Conservation (phyloP, 164 flowering plant species). For the Magnolia changhungtana region DNA sequence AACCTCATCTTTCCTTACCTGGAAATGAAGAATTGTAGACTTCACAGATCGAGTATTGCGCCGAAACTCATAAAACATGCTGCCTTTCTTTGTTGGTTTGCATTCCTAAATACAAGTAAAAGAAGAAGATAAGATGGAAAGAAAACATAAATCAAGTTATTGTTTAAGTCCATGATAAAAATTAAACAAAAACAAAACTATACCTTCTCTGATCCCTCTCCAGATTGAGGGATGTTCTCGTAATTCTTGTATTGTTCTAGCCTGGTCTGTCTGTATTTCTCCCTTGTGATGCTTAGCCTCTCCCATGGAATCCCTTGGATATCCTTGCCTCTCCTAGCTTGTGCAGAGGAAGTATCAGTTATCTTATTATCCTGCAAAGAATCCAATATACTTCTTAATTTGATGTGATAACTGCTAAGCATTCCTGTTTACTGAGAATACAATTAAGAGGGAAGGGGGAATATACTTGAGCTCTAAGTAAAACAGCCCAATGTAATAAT, state of each 20-base stretch:
- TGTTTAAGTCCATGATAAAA: not conserved
- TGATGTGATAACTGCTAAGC: not conserved
- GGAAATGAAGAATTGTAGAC: constrained; percentile 64
- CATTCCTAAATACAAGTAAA: constrained; percentile 38
- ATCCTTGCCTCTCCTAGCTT: constrained; percentile 75
- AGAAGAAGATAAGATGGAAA: not conserved
- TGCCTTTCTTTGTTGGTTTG: constrained; percentile 45
- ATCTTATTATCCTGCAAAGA: constrained; percentile 43
- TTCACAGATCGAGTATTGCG: constrained; percentile 58
- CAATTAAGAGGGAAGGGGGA: not conserved
- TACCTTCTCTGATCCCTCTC: constrained; percentile 72
- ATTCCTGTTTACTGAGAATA: not conserved
- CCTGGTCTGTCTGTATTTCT: constrained; percentile 71
- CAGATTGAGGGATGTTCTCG: constrained; percentile 76
- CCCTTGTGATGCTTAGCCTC: constrained; percentile 62
- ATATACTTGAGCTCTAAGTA: not conserved
- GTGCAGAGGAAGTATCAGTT: constrained; percentile 67
- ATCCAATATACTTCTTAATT: not conserved
- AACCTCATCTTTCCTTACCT: constrained; percentile 24
- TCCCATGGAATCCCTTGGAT: constrained; percentile 95
- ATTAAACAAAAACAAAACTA: not conserved
- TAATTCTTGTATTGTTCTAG: constrained; percentile 86
- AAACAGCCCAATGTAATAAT: not conserved
- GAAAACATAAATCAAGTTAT: not conserved
- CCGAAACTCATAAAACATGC: constrained; percentile 42